phyloP scores from a whole-genome alignment of 805 yeast species.

The Kazachstania taianensis region DNA sequence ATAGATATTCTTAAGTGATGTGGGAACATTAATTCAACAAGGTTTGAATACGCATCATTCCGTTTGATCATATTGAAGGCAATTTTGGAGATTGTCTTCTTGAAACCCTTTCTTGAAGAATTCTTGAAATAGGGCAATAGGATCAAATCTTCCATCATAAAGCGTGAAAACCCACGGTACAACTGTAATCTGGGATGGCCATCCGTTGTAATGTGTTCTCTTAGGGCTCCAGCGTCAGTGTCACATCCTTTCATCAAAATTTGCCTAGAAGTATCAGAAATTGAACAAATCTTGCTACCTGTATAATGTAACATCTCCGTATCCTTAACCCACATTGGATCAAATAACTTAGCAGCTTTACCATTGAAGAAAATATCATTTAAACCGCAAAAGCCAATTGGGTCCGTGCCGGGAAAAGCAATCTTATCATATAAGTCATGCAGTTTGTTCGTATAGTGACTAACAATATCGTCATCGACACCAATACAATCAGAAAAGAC shows the following conservation, averaged over 20 bases:
- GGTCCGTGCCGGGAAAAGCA: conserved; percentile 25
- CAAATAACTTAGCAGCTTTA: conserved; percentile 18
- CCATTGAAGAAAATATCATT: conserved; percentile 33
- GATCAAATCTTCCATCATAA: conserved; percentile 50
- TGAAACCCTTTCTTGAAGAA: conserved; percentile 38
- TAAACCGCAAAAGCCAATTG: conserved; percentile 34
- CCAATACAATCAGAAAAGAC: conserved; percentile 58
- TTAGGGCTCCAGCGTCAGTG: conserved; percentile 51
- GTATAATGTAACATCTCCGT: conserved; percentile 30
- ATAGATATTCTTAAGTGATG: conserved; percentile 50
- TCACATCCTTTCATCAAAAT: conserved; percentile 38
- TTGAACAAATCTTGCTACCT: conserved; percentile 30
- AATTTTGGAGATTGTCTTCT: conserved; percentile 41
- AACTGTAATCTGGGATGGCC: conserved; percentile 44
- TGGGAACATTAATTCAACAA: conserved; percentile 50
- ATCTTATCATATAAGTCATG: conserved; percentile 34
- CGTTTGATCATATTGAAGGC: conserved; percentile 58
- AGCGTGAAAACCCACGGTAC: conserved; percentile 48
- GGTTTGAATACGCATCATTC: conserved; percentile 55
- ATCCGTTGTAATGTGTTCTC: conserved; percentile 48
- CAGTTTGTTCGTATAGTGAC: conserved; percentile 36
- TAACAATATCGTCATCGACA: conserved; percentile 47
- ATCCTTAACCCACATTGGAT: conserved; percentile 25
- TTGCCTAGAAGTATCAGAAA: conserved; percentile 33
- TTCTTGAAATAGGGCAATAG: conserved; percentile 31